Base-by-base conservation (phyloP, 1,139 yeast genomes). In the Pichia sp. region DNA sequence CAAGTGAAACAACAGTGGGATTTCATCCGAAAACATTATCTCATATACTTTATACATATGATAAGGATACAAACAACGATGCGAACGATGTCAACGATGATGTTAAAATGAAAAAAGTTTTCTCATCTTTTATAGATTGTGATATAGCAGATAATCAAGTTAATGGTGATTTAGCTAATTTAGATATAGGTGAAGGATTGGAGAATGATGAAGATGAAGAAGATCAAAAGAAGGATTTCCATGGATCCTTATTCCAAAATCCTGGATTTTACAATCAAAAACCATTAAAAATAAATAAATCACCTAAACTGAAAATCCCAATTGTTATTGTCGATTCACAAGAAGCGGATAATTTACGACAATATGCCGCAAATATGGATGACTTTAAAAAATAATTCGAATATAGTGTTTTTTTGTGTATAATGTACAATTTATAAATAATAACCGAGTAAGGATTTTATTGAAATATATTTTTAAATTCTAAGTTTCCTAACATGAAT, bases 11-110 rank as follows among this genome's bases (percentile, higher is more conserved):
- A 25, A 49, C 53, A 7, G 47, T 58, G 4, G 52, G 59, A 38
- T 50, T 53, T 9, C 58, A 59, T 45, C 63, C 63, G 2, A 47
- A 44, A 35, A 46, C 58, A 3, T 40, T 59, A 16, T 46, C 57
- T 5, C 59, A 57, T 37, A 34, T 59, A 20, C 38, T 57, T 18
- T 57, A 54, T 37, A 59, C 55, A 25, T 52, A 25, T 25, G 43
- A 42, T 23, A 29, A 24, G 14, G 21, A 16, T 4, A 39, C 36
- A 3, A 26, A 35, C 14, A 29, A 52, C 1, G 44, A 50, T 0
- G 24, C 14, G 21, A 50, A 49, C 18, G 35, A 46, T 13, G 20
- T n/a, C n/a, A n/a, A 29, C 11, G 46, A 40, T 22, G 41, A 32
- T 26, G 40, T 42, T 4, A 32, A 33, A 9, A 38, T 34, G 41